phyloP scores from a whole-genome alignment of 768 basidiomycete species.

The Pleurotus djamor region DNA sequence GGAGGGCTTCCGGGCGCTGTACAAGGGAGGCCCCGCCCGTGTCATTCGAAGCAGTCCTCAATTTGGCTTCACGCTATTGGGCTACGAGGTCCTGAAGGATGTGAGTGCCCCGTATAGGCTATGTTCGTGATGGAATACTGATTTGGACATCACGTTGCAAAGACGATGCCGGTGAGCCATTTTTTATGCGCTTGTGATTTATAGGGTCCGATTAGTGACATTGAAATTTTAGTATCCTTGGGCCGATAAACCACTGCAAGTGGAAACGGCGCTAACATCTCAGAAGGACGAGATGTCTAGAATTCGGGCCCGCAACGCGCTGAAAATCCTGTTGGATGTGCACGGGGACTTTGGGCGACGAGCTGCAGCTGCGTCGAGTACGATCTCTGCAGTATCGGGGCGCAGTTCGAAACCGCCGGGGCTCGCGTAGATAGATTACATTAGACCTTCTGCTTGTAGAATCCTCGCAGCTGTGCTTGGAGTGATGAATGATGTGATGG shows the following conservation, averaged over 20 bases:
- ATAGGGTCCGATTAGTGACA: background rate
- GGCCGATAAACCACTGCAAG: slow-evolving; percentile 62
- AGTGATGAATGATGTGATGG: slow-evolving; percentile 5
- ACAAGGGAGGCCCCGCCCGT: slow-evolving; percentile 90
- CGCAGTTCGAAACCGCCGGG: slow-evolving; percentile 2
- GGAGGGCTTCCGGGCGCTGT: slow-evolving; percentile 87
- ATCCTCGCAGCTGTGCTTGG: background rate
- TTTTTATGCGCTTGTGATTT: background rate
- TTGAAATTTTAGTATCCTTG: slow-evolving; percentile 68
- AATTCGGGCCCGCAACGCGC: slow-evolving; percentile 90
- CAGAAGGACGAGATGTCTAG: slow-evolving; percentile 82
- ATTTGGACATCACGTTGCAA: background rate
- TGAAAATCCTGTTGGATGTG: slow-evolving; percentile 88
- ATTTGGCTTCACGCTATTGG: slow-evolving; percentile 92
- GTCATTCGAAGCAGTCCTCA: slow-evolving; percentile 87
- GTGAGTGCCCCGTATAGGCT: slow-evolving; percentile 17
- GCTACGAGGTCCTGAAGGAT: slow-evolving; percentile 72
- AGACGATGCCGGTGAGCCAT: slow-evolving; percentile 12
- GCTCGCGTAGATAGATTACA: background rate
- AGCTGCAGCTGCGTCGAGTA: slow-evolving; percentile 33
- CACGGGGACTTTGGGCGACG: slow-evolving; percentile 85
- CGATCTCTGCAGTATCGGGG: background rate
- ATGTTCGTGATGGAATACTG: background rate
- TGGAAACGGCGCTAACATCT: slow-evolving; percentile 65
- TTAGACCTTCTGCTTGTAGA: background rate